Base-by-base conservation (phyloP, 768 basidiomycete genomes). In the Rhizopogon vesiculosus region DNA sequence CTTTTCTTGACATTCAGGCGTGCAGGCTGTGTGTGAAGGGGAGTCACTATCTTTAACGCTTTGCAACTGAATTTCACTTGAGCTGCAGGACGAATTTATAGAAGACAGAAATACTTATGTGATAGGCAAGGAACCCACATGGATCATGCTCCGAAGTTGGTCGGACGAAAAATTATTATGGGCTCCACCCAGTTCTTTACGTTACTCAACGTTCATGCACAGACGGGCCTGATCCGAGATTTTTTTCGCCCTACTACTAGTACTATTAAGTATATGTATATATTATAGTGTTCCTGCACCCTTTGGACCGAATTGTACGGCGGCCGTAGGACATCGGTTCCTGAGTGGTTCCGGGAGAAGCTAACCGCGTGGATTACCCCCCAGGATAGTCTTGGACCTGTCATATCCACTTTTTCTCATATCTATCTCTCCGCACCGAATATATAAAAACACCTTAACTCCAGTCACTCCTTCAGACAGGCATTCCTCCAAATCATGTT, bases 301-400 rank as follows among this genome's bases (percentile, higher is more conserved):
- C 42, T 42, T 41, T 29, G 45, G 55, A 53, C 54, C 61, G 58
- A 60, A 53, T 56, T 52, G 58, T 52, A 41, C 54, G 66, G 68
- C 66, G 66, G 60, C 56, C 59, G 62, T 59, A 63, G 25, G 63
- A 39, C 13, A 16, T 35, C 56, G 53, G 68, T 66, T 60, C 68
- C 66, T 66, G 63, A 50, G 52, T 45, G 44, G 55, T 45, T 57
- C 66, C 64, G 51, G 56, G 45, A 59, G 49, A 49, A 46, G 38
- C 42, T 13, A 13, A 51, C 53, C 56, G 35, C 58, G 62, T 61
- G 61, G 59, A 55, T 59, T 10, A 5, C 35, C 5, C 12, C 13
- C 35, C 12, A 0, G n/a, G 35, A 35, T 10, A 2, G 56, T 13
- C 35, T 5, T 38, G 35, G 10, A 38, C 59, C 57, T 58, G 50